Evolutionary conservation across 192 early-diverging fungal genomes (phyloP), one percentile per base, ranked within the genome.

Genomic region (Podila minutissima): DNA sequence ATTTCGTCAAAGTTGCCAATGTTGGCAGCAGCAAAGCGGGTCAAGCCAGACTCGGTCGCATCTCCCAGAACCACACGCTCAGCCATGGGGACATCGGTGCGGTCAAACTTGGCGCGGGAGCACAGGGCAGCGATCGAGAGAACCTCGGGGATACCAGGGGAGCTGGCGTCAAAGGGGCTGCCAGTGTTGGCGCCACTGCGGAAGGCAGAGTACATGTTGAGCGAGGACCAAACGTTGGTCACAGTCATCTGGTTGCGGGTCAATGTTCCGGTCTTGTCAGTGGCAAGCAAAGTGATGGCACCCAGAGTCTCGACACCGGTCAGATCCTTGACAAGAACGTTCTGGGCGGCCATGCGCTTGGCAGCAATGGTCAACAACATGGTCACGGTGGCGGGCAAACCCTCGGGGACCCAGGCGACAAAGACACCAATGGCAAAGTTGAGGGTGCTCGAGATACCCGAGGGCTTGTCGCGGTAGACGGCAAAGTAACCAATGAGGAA

Each of bases 181-280:
- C 86, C 86, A n/a, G 81, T 49, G 62, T 58, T 79, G 78, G 83
- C 84, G 1, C 68, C 72, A 24, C 64, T 68, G 50, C 87, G 86
- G 46, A 86, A 83, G n/a, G 87, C 84, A 13, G 87, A 75, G 81
- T 88, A 95, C 77, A 96, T 75, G 38, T 86, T 86, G 20, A 87
- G 79, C 33, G 91, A 91, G 49, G 93, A 88, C 97, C 97, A 99
- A 24, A 99, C 67, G 85, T 94, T 93, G 67, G 96, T 94, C 0
- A 95, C 94, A 9, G 95, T 97, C 97, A 99, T 99, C 83, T 97
- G 96, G 82, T 97, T 99, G 66, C 94, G 88, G 37, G 97, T 99
- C 68, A 99, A 87, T 59, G 97, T 99, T 65, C 97, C 97, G 15
- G 97, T 98, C 82, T 99, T 99, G 85, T 99, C 97, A 5, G 96